Conservation (phyloP, 805 yeast species). For the Candida hispaniensis region DNA sequence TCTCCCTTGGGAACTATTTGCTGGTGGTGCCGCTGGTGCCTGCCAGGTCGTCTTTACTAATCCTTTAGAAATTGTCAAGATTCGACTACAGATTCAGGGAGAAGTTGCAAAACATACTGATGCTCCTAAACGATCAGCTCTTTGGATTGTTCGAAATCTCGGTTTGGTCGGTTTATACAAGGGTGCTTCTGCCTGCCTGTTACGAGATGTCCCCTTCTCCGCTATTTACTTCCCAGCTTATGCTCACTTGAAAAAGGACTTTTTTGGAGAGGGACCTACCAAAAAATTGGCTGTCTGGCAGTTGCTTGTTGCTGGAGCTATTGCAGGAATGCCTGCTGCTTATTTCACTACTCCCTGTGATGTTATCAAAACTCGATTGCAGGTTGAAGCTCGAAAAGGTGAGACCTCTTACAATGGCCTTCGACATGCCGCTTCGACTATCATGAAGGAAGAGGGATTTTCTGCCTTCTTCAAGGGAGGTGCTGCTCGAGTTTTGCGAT, state of each 20-base stretch:
- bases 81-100: constrained; percentile 89
- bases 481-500: constrained; percentile 83
- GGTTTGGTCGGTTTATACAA: constrained; percentile 81
- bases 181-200: constrained; percentile 83
- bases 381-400: constrained; percentile 67
- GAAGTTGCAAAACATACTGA: constrained; percentile 38
- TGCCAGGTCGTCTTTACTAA: constrained; percentile 95
- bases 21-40: constrained; percentile 93
- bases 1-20: constrained; percentile 56
- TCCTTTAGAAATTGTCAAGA: constrained; percentile 92
- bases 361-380: constrained; percentile 90
- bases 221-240: constrained; percentile 97
- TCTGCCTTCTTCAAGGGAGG: constrained; percentile 93
- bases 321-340: constrained; percentile 98
- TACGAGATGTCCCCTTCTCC: constrained; percentile 92
- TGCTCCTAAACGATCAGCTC: constrained; percentile 44
- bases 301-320: constrained; percentile 74
- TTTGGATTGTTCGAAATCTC: constrained; percentile 61
- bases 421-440: constrained; percentile 61
- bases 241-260: constrained; percentile 76
- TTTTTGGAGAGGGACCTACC: constrained; percentile 75
- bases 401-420: constrained; percentile 72
- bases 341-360: constrained; percentile 94
- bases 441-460: constrained; percentile 71
- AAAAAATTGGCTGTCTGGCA: constrained; percentile 71